phyloP scores from a whole-genome alignment of 257 asterid species.

The Solanum pimpinellifolium region DNA sequence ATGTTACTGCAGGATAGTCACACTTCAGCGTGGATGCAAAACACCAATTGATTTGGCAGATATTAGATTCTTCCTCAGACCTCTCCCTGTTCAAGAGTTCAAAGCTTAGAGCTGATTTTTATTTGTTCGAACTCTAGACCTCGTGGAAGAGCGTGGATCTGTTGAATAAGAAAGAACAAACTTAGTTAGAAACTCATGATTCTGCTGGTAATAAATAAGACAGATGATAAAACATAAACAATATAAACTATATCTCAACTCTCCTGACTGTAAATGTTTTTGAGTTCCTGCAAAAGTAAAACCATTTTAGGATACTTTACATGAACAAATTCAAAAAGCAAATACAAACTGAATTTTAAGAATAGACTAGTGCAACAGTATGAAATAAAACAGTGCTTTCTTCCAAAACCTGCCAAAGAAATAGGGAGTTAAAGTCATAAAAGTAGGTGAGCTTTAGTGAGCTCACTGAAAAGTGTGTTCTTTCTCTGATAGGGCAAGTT shows the following conservation, averaged over 20 bases:
- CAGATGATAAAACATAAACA: constrained; percentile 6
- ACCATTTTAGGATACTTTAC: constrained; percentile 16
- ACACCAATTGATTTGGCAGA: neutral
- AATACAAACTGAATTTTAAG: neutral
- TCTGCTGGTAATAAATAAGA: neutral
- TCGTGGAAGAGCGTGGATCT: neutral
- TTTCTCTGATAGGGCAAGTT: constrained; percentile 5
- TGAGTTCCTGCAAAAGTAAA: constrained; percentile 59
- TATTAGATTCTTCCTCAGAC: neutral
- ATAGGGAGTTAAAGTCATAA: constrained; percentile 1
- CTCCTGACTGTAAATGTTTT: constrained; percentile 32
- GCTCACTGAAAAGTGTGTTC: constrained; percentile 5
- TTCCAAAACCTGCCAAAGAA: constrained; percentile 31
- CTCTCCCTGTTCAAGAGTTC: neutral
- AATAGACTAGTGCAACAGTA: neutral
- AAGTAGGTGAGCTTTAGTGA: constrained; percentile 7
- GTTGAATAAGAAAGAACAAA: neutral
- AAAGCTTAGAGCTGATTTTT: neutral
- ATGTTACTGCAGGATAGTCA: neutral
- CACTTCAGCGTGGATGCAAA: neutral
- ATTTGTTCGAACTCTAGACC: neutral
- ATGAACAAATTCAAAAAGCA: constrained; percentile 1
- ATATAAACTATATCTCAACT: constrained; percentile 26
- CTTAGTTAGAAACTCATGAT: constrained; percentile 3
- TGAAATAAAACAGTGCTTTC: constrained; percentile 1